A percentile compares a stretch with the other conserved stretches of the same genome.
These are phyloP conservation scores for Dissophora ornata DNA, from an alignment of 192 early-diverging fungal genomes.

Conservation along the genomic window DNA sequence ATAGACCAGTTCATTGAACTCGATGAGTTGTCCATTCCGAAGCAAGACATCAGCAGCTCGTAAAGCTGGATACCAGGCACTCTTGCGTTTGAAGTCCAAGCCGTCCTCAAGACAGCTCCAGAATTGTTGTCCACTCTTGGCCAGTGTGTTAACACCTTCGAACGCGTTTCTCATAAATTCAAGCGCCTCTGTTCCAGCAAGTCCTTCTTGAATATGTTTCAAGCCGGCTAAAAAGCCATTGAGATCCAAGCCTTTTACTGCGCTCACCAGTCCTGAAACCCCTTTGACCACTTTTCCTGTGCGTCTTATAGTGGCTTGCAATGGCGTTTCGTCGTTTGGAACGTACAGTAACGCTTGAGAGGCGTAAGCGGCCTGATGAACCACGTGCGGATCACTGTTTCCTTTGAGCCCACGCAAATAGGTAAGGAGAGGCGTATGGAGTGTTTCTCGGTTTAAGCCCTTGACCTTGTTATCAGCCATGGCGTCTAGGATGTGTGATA, in stretches of 20 bases:
- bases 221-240: constrained; percentile 1
- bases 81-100: not conserved
- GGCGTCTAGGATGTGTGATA: constrained; percentile 7
- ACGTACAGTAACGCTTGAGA: constrained; percentile 18
- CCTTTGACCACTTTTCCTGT: constrained; percentile 1
- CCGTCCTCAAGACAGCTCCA: constrained; percentile 2
- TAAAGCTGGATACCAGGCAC: constrained; percentile 5
- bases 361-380: constrained; percentile 10
- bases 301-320: constrained; percentile 1
- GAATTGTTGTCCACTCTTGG: not conserved
- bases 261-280: not conserved
- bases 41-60: not conserved
- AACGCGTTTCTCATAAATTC: not conserved
- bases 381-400: constrained; percentile 2
- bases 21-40: not conserved
- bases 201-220: constrained; percentile 1
- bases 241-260: constrained; percentile 8
- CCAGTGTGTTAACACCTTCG: not conserved
- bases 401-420: not conserved
- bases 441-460: not conserved
- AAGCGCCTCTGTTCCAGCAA: not conserved
- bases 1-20: not conserved
- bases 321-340: constrained; percentile 4
- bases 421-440: constrained; percentile 1
- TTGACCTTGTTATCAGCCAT: constrained; percentile 11